A percentile compares a stretch with the other conserved stretches of the same genome.
phyloP scores from a whole-genome alignment of 495 filamentous ascomycete genomes.

The Rhizodiscina lignyota region DNA sequence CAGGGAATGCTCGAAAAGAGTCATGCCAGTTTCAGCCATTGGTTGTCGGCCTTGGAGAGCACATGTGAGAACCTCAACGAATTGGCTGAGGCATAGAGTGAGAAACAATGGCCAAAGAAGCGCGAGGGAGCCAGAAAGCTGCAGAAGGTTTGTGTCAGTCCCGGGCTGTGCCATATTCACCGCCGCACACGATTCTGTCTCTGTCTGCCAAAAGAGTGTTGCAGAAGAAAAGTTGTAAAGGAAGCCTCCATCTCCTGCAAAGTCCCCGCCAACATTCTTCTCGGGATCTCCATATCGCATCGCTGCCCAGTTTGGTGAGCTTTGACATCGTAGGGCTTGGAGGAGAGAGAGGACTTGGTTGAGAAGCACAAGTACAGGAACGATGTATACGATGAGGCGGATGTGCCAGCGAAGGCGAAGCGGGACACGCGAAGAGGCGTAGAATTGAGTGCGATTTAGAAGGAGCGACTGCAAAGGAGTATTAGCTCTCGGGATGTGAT shows the following conservation, averaged over 20 bases:
- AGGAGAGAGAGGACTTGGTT: slow-evolving; percentile 52
- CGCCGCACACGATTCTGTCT: slow-evolving; percentile 52
- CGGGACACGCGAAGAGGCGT: slow-evolving; percentile 69
- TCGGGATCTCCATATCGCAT: slow-evolving; percentile 57
- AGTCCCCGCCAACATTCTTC: slow-evolving; percentile 43
- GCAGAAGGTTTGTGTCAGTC: background rate
- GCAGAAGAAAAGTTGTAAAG: slow-evolving; percentile 51
- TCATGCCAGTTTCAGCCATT: slow-evolving; percentile 85
- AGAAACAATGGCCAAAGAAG: slow-evolving; percentile 80
- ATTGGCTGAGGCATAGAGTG: slow-evolving; percentile 67
- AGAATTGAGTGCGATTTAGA: slow-evolving; percentile 83
- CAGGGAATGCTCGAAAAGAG: slow-evolving; percentile 87
- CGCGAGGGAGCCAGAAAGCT: slow-evolving; percentile 49
- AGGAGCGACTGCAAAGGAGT: slow-evolving; percentile 45
- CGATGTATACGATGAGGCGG: slow-evolving; percentile 53
- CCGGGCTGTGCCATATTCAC: slow-evolving; percentile 41
- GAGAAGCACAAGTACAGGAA: slow-evolving; percentile 60
- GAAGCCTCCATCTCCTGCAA: slow-evolving; percentile 49
- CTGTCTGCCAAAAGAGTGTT: slow-evolving; percentile 49
- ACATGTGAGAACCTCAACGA: slow-evolving; percentile 72
- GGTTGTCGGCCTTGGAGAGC: slow-evolving; percentile 72
- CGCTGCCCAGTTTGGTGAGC: slow-evolving; percentile 54
- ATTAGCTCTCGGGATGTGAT: slow-evolving; percentile 7
- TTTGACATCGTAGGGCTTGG: slow-evolving; percentile 84
- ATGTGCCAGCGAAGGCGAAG: slow-evolving; percentile 53